Base-by-base conservation (phyloP, 495 filamentous ascomycete species). In the Aspergillus indologenus region DNA sequence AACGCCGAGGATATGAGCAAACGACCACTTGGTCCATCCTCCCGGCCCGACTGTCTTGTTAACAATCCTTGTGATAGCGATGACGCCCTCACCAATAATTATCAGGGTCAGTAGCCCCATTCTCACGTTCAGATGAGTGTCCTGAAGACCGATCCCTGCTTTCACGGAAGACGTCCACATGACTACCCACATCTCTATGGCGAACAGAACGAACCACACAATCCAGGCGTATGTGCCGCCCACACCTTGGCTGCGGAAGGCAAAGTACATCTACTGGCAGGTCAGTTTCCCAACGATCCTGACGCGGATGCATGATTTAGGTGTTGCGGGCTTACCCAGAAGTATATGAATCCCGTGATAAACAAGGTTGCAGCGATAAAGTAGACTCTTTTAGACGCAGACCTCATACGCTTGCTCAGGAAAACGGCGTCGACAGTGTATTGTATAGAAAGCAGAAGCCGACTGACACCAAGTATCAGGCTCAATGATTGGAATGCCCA, bases 21-120 rank as follows among this genome's bases (percentile, higher is more conserved):
- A 83, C 21, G 78, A 78, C 58, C 71, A 75, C 17, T 67, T 66
- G 9, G 75, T 73, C 71, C 78, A 83, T 22, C 75, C 77, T n/a
- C 77, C 76, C 40, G 75, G 78, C 61, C 77, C 75, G 4, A 83
- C 77, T 54, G 84, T 80, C 53, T 79, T 78, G 63, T 82, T 83
- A 53, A 83, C 79, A 62, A 83, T 77, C 40, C 80, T 74, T 43
- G 79, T 79, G 54, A 82, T 70, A 17, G 75, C 73, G 61, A 81
- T 81, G 34, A 87, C 78, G 26, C 85, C 85, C 70, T 89, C 85
- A 20, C 87, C 87, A 50, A 89, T 79, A 56, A 88, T 86, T 62
- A 88, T 88, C 48, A 89, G 75, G 0, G 86, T 89, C 8, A 89
- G 74, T 12, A 89, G 79, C 4, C 82, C 81, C 79, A 89, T 82